Percentiles rank a stretch among this genome's conserved stretches.
phyloP scores from a whole-genome alignment of 192 early-diverging fungal genomes.

The Coemansia sp. region DNA sequence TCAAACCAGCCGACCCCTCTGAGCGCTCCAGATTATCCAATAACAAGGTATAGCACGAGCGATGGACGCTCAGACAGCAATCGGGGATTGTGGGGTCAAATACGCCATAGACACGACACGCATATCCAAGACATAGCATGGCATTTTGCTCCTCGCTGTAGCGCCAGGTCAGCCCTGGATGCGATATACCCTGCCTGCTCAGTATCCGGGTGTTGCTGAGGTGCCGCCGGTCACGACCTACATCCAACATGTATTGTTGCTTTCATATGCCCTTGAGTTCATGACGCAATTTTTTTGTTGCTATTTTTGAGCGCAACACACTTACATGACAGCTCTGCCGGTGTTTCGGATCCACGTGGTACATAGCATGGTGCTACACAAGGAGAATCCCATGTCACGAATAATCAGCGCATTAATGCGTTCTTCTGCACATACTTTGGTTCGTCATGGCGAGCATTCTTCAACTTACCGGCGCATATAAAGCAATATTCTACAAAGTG shows the following conservation, averaged over 20 bases:
- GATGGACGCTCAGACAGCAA: conserved; percentile 41
- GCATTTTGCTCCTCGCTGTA: conserved; percentile 30
- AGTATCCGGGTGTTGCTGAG: conserved; percentile 37
- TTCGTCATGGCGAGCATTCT: not conserved
- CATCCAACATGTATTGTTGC: not conserved
- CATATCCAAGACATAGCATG: conserved; percentile 43
- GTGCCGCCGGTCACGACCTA: conserved; percentile 35
- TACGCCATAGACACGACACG: conserved; percentile 23
- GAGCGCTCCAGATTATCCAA: conserved; percentile 28
- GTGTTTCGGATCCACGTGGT: conserved; percentile 14
- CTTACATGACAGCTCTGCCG: conserved; percentile 35
- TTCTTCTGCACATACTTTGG: not conserved
- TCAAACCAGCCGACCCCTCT: conserved; percentile 14
- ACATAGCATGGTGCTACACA: conserved; percentile 41
- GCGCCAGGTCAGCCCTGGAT: conserved; percentile 45
- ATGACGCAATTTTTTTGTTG: no score
- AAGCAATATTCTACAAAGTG: conserved; percentile 45
- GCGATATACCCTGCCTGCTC: conserved; percentile 37
- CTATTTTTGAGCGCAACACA: no score
- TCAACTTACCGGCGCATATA: conserved; percentile 42
- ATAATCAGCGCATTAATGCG: not conserved
- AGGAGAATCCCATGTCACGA: no score
- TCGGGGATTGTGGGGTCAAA: conserved; percentile 19
- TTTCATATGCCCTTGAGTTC: not conserved
- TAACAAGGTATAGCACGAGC: conserved; percentile 44